Evolutionary conservation across 73 alveolate genomes (phyloP).

Genomic region (Uronychia setigera): DNA sequence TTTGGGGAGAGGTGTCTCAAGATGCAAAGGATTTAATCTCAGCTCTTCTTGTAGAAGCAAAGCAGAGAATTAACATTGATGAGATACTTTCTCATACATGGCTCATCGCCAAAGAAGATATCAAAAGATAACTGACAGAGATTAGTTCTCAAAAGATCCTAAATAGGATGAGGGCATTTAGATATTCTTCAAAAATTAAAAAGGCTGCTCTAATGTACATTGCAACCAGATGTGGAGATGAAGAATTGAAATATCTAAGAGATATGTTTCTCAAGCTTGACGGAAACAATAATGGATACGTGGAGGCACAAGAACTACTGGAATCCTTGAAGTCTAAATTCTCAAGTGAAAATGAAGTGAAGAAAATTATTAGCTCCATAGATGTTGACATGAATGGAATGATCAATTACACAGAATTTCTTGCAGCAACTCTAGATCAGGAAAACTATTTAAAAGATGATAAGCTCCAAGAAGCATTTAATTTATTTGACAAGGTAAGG

Average conservation of each 20-base stretch:
- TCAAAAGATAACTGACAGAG: constrained; percentile 11
- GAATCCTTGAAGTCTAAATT: background rate
- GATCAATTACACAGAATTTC: constrained; percentile 59
- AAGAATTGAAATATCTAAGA: background rate
- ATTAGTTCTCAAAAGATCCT: constrained; percentile 31
- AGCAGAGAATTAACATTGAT: constrained; percentile 58
- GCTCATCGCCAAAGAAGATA: constrained; percentile 2
- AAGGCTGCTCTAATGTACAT: constrained; percentile 65
- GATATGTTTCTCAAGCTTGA: background rate
- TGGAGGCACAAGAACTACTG: background rate
- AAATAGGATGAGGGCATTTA: background rate
- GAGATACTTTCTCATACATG: constrained; percentile 62
- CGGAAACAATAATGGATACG: background rate
- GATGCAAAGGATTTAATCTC: constrained; percentile 47
- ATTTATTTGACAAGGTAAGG: constrained; percentile 59
- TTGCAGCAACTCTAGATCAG: constrained; percentile 74
- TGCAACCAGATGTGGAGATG: constrained; percentile 28
- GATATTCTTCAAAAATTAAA: constrained; percentile 13
- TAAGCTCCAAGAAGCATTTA: constrained; percentile 70
- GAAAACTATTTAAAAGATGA: constrained; percentile 54
- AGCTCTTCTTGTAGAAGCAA: constrained; percentile 38
- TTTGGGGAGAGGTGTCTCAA: background rate
- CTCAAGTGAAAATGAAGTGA: constrained; percentile 5
- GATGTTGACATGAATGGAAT: constrained; percentile 55
- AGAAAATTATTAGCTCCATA: constrained; percentile 8